Evolutionary conservation across 257 asterid species (phyloP), one percentile per base, ranked within the genome.

Genomic region (Fraxinus americana): DNA sequence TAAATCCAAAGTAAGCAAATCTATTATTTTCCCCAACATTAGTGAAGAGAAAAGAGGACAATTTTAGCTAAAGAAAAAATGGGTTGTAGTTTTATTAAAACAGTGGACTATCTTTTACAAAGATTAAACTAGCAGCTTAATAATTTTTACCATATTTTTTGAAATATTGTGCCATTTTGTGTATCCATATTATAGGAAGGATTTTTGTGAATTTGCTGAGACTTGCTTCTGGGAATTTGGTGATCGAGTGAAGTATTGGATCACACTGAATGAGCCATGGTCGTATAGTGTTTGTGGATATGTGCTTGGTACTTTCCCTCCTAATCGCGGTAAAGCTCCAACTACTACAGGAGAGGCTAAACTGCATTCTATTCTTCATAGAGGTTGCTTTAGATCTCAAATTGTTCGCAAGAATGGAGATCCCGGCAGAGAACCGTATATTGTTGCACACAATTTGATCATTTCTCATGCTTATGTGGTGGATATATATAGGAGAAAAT

Each of bases 171-270:
- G 17, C 29, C 25, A 57, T 57, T 57, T 17, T 21, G 1, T 21
- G 30, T 59, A 29, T 74, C 48, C 0, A 41, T 10, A 10, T 10
- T 41, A 41, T 12, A 85, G 87, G 77, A 12, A 75, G 1, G 86
- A 87, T 41, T 87, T 76, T 35, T 71, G 69, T 0, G 89, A 85
- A 10, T 87, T 27, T 21, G 91, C 75, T 0, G 86, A 87, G 8
- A 8, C 81, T 4, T 87, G 91, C 57, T 85, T 85, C 41, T 76
- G 84, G 87, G 85, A 83, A 63, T 87, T 87, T 30, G 91, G 89
- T 0, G 87, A 87, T 27, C 72, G 87, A 10, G 87, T 87, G 38
- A 85, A 87, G 11, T 10, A 81, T 1, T 87, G 91, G 89, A 59
- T 77, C 25, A 87, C 89, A 4, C 1, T 85, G 54, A 85, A 87